These are phyloP conservation scores for Chionographis japonica DNA, from an alignment of 106 monocot species.

Conservation along the genomic window DNA sequence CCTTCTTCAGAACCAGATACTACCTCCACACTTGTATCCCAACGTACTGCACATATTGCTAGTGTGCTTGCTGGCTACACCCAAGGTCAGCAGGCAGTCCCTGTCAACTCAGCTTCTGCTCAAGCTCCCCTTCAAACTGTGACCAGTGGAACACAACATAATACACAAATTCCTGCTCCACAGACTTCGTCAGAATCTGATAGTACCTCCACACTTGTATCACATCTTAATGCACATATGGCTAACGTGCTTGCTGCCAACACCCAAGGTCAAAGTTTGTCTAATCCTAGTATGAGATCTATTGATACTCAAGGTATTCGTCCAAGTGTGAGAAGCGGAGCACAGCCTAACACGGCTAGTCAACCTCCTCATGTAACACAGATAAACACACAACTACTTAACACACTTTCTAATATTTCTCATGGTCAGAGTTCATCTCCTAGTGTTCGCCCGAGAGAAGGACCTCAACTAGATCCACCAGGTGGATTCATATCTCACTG, in stretches of 20 bases:
- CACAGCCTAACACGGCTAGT: slow-evolving; percentile 13
- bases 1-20: slow-evolving; percentile 15
- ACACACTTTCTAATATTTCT: slow-evolving; percentile 13
- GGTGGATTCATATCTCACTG: background rate
- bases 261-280: slow-evolving; percentile 9
- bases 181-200: slow-evolving; percentile 16
- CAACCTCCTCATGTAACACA: slow-evolving; percentile 2
- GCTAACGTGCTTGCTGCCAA: slow-evolving; percentile 9
- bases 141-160: slow-evolving; percentile 11
- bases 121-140: slow-evolving; percentile 13
- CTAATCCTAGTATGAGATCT: slow-evolving; percentile 5
- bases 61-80: slow-evolving; percentile 13
- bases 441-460: background rate
- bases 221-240: slow-evolving; percentile 20
- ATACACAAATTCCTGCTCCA: slow-evolving; percentile 1
- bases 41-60: slow-evolving; percentile 16
- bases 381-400: slow-evolving; percentile 9
- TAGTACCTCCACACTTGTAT: slow-evolving; percentile 14
- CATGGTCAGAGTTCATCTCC: slow-evolving; percentile 1
- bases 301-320: slow-evolving; percentile 15
- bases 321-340: slow-evolving; percentile 5
- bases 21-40: slow-evolving; percentile 15
- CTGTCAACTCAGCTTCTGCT: slow-evolving; percentile 18
- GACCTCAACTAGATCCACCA: background rate
- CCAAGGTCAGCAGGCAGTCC: slow-evolving; percentile 15